Evolutionary conservation across 2,329 filamentous ascomycete species (phyloP).

Genomic region (Diaporthe helianthi): DNA sequence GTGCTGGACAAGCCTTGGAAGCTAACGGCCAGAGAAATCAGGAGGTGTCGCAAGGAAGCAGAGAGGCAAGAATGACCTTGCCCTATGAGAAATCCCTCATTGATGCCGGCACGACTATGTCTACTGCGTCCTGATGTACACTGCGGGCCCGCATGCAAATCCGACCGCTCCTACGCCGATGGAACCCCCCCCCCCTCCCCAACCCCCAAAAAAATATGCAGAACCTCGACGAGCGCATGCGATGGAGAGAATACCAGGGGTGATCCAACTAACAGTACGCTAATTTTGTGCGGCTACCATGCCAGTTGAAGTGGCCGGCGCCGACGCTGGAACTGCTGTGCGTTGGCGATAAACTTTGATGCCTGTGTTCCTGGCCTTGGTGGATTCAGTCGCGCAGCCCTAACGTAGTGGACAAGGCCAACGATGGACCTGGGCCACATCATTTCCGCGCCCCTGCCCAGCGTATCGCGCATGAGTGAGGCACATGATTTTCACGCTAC

Average conservation of each 20-base stretch:
- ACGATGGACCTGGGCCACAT: background rate
- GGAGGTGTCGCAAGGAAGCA: conserved; percentile 56
- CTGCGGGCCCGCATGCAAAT: background rate
- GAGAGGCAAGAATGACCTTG: conserved; percentile 42
- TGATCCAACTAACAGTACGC: background rate
- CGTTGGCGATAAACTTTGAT: background rate
- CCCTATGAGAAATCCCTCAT: background rate
- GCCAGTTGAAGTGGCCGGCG: background rate
- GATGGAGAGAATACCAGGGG: background rate
- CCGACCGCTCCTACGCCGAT: background rate
- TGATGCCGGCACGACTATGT: background rate
- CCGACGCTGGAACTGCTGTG: background rate
- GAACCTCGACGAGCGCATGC: background rate
- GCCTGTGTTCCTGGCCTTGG: background rate
- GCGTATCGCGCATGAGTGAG: conserved; percentile 10
- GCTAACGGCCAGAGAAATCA: conserved; percentile 56
- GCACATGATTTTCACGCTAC: background rate
- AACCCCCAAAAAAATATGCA: too few relatives aligned
- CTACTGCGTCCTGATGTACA: background rate
- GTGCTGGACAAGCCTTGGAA: conserved; percentile 62
- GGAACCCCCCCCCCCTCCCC: too few relatives aligned
- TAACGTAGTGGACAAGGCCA: background rate
- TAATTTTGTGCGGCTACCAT: background rate
- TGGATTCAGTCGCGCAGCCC: background rate
- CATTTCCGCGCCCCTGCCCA: background rate